A percentile compares a stretch with the other conserved stretches of the same genome.
Conservation (phyloP, 2,329 filamentous ascomycete species). For the Phyllosticta paracitricarpa region DNA sequence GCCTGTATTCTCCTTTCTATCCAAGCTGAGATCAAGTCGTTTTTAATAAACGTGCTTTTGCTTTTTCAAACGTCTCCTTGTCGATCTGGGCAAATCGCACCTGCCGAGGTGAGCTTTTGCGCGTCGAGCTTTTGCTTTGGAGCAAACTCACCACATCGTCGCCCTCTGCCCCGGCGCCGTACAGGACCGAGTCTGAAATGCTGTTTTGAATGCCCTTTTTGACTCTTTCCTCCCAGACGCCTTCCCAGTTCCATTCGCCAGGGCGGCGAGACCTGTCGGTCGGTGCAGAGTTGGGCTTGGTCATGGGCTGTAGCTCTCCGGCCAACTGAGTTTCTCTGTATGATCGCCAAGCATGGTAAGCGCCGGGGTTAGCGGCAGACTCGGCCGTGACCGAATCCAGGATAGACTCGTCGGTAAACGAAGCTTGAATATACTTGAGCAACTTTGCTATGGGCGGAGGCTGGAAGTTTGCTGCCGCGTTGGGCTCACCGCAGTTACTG, state of each 20-base stretch:
- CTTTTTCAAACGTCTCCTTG: constrained; percentile 21
- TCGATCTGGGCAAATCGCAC: constrained; percentile 29
- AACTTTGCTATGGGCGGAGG: constrained; percentile 41
- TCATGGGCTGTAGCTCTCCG: constrained; percentile 2
- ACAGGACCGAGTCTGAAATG: constrained; percentile 69
- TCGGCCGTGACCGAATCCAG: constrained; percentile 71
- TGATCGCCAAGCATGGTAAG: constrained; percentile 87
- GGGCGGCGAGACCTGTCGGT: constrained; percentile 50
- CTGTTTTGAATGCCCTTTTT: constrained; percentile 68
- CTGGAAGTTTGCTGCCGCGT: constrained; percentile 9
- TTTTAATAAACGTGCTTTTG: constrained; percentile 16
- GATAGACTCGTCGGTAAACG: constrained; percentile 68
- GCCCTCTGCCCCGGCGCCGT: constrained; percentile 50
- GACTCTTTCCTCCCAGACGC: constrained; percentile 88
- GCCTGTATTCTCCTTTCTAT: constrained; percentile 24
- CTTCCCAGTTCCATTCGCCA: constrained; percentile 95
- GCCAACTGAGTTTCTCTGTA: constrained; percentile 39
- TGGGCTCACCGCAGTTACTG: constrained; percentile 10
- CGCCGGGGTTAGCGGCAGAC: constrained; percentile 78
- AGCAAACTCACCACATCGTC: constrained; percentile 57
- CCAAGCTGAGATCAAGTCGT: constrained; percentile 27
- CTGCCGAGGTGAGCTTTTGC: constrained; percentile 15
- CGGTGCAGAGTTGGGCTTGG: constrained; percentile 7
- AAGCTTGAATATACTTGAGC: constrained; percentile 68
- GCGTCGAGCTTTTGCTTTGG: neutral